Evolutionary conservation across 2,329 filamentous ascomycete species (phyloP).

Genomic region (Colletotrichum caudatum): DNA sequence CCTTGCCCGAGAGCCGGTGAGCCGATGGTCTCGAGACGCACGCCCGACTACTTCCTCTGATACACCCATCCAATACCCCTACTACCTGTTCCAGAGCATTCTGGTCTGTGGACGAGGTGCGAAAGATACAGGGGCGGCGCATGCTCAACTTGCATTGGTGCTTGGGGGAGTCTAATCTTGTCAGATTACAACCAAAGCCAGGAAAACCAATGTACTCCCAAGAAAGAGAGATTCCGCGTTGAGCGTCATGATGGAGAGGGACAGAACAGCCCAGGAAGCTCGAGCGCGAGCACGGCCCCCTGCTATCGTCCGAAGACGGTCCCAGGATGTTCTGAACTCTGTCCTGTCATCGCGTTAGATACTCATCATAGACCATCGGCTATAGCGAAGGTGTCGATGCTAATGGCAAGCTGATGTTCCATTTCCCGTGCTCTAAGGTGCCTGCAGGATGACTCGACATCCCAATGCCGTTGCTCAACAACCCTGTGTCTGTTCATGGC

Average conservation of each 20-base stretch:
- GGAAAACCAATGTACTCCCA: slow-evolving; percentile 40
- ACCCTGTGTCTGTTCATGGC: not conserved
- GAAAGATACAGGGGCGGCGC: slow-evolving; percentile 34
- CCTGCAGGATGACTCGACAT: not conserved
- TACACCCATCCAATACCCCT: slow-evolving; percentile 41
- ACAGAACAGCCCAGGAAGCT: slow-evolving; percentile 5
- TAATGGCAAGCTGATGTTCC: slow-evolving; percentile 36
- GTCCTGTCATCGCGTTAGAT: slow-evolving; percentile 36
- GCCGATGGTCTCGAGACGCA: slow-evolving; percentile 98
- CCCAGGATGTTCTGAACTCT: slow-evolving; percentile 11
- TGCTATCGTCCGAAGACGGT: not conserved
- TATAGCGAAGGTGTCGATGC: slow-evolving; percentile 38
- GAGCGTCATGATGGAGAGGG: slow-evolving; percentile 32
- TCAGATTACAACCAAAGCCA: slow-evolving; percentile 40
- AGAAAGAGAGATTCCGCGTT: slow-evolving; percentile 40
- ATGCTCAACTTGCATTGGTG: slow-evolving; percentile 41
- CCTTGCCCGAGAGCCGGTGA: slow-evolving; percentile 97
- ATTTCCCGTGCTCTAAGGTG: not conserved
- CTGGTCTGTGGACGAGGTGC: slow-evolving; percentile 30
- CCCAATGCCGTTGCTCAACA: not conserved
- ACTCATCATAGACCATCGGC: slow-evolving; percentile 40
- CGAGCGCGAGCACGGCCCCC: slow-evolving; percentile 10
- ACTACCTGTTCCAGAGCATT: slow-evolving; percentile 17
- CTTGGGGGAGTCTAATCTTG: slow-evolving; percentile 39
- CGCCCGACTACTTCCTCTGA: slow-evolving; percentile 99